Conservation (phyloP, 257 asterid genomes). For the Verbascum thapsus region DNA sequence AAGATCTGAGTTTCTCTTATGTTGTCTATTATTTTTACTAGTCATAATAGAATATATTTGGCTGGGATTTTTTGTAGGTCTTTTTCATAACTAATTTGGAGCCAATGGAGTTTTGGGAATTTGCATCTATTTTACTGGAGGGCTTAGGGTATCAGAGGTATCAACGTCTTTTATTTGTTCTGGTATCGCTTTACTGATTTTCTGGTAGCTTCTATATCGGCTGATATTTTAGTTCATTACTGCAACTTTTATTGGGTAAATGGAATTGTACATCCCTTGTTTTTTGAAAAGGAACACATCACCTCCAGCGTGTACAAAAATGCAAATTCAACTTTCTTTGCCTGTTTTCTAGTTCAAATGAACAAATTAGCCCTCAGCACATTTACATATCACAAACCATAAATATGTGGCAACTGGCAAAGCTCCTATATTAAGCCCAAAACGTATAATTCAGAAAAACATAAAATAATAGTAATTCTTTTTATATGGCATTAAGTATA, state of each 20-base stretch:
- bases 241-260: slow-evolving; percentile 12
- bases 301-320: too few species aligned
- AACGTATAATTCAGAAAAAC: too few species aligned
- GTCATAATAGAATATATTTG: slow-evolving; percentile 19
- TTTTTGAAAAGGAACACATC: too few species aligned
- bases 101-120: slow-evolving; percentile 64
- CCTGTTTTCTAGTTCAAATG: too few species aligned
- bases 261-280: too few species aligned
- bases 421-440: too few species aligned
- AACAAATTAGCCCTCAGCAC: too few species aligned
- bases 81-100: slow-evolving; percentile 74
- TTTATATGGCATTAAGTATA: too few species aligned
- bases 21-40: slow-evolving; percentile 19
- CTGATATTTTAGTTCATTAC: slow-evolving; percentile 13
- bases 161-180: slow-evolving; percentile 17
- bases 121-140: slow-evolving; percentile 53
- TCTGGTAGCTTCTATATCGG: slow-evolving; percentile 18
- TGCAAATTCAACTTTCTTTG: too few species aligned
- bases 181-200: slow-evolving; percentile 19
- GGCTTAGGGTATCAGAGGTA: slow-evolving; percentile 78
- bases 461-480: too few species aligned
- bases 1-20: slow-evolving; percentile 27
- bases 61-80: slow-evolving; percentile 51
- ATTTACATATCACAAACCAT: too few species aligned
- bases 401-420: too few species aligned